Evolutionary conservation across 164 flowering plant species (phyloP).

Genomic region (Brasenia schreberi): DNA sequence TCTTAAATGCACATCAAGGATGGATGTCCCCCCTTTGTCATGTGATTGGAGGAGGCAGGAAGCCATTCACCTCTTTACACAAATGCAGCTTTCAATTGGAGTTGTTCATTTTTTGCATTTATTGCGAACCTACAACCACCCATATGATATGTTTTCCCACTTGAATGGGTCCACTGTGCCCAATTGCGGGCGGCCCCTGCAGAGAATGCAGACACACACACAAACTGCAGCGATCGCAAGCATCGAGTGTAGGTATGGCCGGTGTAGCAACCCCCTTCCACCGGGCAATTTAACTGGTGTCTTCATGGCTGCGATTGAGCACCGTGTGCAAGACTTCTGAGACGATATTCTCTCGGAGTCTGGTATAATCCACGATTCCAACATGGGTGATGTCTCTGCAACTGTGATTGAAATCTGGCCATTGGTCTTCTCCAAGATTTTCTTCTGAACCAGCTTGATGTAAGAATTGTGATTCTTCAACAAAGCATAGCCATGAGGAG

Average conservation of each 20-base stretch:
- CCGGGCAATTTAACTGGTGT: slow-evolving; percentile 22
- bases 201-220: slow-evolving; percentile 73
- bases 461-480: slow-evolving; percentile 56
- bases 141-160: slow-evolving; percentile 60
- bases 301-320: slow-evolving; percentile 24
- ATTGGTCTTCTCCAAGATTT: slow-evolving; percentile 42
- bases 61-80: too few relatives aligned
- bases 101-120: too few relatives aligned
- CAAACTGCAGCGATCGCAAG: slow-evolving; percentile 82
- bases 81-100: too few relatives aligned
- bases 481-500: slow-evolving; percentile 61
- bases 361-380: not conserved
- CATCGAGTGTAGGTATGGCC: slow-evolving; percentile 69
- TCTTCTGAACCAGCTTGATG: slow-evolving; percentile 54
- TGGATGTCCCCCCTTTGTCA: too few relatives aligned
- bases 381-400: slow-evolving; percentile 8
- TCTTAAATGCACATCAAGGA: too few relatives aligned
- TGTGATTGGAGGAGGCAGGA: too few relatives aligned
- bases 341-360: not conserved
- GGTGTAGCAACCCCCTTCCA: slow-evolving; percentile 49
- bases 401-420: slow-evolving; percentile 52
- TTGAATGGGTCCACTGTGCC: slow-evolving; percentile 43
- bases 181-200: slow-evolving; percentile 42
- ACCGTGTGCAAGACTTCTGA: slow-evolving; percentile 32
- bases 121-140: slow-evolving; percentile 7